Conservation (phyloP, 2,329 filamentous ascomycete species). For the Penicillium sp. region DNA sequence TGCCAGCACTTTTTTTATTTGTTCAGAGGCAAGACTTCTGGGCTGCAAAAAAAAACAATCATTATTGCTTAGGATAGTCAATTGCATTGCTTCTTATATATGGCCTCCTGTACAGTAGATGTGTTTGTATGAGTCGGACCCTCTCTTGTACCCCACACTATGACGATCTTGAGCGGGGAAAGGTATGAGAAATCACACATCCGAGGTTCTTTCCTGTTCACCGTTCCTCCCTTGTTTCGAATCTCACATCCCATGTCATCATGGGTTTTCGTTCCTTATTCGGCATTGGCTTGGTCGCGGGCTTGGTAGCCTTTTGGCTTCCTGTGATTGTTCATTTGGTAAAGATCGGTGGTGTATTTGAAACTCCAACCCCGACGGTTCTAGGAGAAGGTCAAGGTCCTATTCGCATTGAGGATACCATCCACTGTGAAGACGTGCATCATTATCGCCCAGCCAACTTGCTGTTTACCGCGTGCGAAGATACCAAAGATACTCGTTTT, state of each 20-base stretch:
- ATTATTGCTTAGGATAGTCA: constrained; percentile 1
- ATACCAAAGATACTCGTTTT: constrained; percentile 42
- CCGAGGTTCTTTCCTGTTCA: neutral
- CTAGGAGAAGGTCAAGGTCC: constrained; percentile 35
- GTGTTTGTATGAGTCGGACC: neutral
- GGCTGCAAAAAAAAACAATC: constrained; percentile 12
- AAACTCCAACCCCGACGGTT: constrained; percentile 18
- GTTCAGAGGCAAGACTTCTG: neutral
- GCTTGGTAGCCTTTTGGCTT: constrained; percentile 21
- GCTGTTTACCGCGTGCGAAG: constrained; percentile 61
- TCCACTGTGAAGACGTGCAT: constrained; percentile 62
- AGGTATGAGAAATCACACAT: neutral
- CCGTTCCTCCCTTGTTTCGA: neutral
- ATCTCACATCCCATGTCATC: neutral
- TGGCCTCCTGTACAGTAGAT: neutral
- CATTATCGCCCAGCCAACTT: constrained; percentile 50
- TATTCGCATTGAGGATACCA: constrained; percentile 52
- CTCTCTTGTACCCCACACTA: neutral
- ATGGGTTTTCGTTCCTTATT: constrained; percentile 23
- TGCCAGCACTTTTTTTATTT: neutral
- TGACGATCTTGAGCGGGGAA: neutral
- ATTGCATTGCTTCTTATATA: neutral
- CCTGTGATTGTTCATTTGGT: constrained; percentile 19
- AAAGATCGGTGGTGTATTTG: constrained; percentile 26
- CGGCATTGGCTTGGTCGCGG: constrained; percentile 20